phyloP scores from a whole-genome alignment of 2,329 filamentous ascomycete genomes.

The Westerdykella aurantiaca region DNA sequence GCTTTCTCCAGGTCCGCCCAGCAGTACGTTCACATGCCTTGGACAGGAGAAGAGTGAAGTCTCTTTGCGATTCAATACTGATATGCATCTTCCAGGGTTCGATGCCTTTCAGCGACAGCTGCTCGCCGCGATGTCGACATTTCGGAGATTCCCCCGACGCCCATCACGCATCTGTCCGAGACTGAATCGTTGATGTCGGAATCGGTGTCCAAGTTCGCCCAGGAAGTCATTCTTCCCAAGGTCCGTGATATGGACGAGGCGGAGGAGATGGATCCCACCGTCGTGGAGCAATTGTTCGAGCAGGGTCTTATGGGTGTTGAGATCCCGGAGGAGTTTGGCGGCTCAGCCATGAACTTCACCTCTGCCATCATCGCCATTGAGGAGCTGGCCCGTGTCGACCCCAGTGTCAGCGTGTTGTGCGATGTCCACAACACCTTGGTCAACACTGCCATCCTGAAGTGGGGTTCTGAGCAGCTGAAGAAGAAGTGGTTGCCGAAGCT shows the following conservation, averaged over 20 bases:
- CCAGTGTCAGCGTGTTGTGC: slow-evolving; percentile 88
- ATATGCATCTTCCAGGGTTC: slow-evolving; percentile 15
- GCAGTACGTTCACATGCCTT: slow-evolving; percentile 14
- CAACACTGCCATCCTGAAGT: slow-evolving; percentile 87
- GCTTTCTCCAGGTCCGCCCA: slow-evolving; percentile 25
- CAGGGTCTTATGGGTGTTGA: slow-evolving; percentile 96
- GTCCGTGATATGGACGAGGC: slow-evolving; percentile 97
- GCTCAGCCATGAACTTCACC: slow-evolving; percentile 98
- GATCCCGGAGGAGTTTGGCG: slow-evolving; percentile 94
- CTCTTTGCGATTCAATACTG: slow-evolving; percentile 2
- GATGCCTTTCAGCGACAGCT: slow-evolving; percentile 42
- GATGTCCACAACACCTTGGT: slow-evolving; percentile 98
- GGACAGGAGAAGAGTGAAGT: not conserved
- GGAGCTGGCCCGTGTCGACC: slow-evolving; percentile 89
- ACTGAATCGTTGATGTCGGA: slow-evolving; percentile 85
- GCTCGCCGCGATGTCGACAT: slow-evolving; percentile 46
- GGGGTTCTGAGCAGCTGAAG: slow-evolving; percentile 69
- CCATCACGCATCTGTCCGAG: slow-evolving; percentile 89
- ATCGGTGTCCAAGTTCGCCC: slow-evolving; percentile 82
- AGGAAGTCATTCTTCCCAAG: slow-evolving; percentile 81
- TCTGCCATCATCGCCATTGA: slow-evolving; percentile 94
- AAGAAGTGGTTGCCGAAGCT: slow-evolving; percentile 84
- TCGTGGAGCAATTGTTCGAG: slow-evolving; percentile 94
- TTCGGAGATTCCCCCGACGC: slow-evolving; percentile 75
- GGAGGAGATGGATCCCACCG: slow-evolving; percentile 76